A percentile compares a stretch with the other conserved stretches of the same genome.
phyloP scores from a whole-genome alignment of 768 basidiomycete species.

The Amanita rubescens region DNA sequence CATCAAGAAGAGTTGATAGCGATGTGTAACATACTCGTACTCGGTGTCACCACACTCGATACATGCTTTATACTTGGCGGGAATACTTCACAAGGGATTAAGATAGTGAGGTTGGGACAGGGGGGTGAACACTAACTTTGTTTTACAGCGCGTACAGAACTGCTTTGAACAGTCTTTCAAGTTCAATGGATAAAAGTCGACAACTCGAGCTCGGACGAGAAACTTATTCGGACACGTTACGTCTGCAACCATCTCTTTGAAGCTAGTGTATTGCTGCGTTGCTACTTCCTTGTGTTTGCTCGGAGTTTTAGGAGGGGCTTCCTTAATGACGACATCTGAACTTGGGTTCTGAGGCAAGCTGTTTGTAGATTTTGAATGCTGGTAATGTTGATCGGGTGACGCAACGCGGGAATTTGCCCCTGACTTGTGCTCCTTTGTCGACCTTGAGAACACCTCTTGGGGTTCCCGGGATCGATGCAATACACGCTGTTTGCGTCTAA shows the following conservation, averaged over 20 bases:
- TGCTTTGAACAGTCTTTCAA: constrained; percentile 40
- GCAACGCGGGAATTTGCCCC: too few species aligned
- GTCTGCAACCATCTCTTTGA: constrained; percentile 29
- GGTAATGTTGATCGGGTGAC: not conserved
- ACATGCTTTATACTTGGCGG: constrained; percentile 35
- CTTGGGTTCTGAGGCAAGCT: not conserved
- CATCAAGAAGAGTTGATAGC: constrained; percentile 42
- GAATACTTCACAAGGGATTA: constrained; percentile 31
- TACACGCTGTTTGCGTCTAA: constrained; percentile 1
- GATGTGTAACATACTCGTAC: constrained; percentile 38
- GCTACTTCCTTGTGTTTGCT: not conserved
- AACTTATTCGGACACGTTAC: constrained; percentile 30
- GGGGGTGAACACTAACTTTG: constrained; percentile 30
- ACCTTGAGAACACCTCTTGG: not conserved
- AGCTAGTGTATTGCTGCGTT: constrained; percentile 16
- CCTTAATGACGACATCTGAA: not conserved
- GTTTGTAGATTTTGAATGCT: not conserved
- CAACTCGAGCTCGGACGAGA: constrained; percentile 38
- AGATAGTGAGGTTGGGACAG: not conserved
- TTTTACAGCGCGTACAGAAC: constrained; percentile 45
- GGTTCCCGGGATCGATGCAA: not conserved
- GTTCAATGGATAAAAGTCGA: constrained; percentile 49
- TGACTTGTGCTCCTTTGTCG: not conserved
- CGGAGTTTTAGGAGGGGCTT: not conserved
- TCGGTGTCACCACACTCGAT: constrained; percentile 46